phyloP scores from a whole-genome alignment of 2,329 filamentous ascomycete species.

The Helotiales sp. region DNA sequence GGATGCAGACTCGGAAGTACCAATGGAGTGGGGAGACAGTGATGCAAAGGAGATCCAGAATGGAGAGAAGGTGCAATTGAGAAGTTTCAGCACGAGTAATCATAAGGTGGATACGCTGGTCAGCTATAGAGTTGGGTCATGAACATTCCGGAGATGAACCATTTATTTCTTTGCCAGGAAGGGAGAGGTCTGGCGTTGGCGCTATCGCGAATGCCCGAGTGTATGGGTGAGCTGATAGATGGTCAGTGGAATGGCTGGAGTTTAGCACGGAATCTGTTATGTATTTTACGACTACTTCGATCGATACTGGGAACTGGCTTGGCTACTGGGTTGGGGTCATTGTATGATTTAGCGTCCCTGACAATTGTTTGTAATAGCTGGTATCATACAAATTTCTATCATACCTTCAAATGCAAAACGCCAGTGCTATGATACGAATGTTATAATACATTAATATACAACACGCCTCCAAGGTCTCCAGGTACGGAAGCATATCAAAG shows the following conservation, averaged over 20 bases:
- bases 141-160: no score
- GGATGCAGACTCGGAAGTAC: slow-evolving; percentile 93
- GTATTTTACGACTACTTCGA: neutral
- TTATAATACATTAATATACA: neutral
- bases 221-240: neutral
- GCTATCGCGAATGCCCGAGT: no score
- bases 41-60: slow-evolving; percentile 94
- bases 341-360: neutral
- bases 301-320: neutral
- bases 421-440: neutral
- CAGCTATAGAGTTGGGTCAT: slow-evolving; percentile 69
- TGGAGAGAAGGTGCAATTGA: slow-evolving; percentile 90
- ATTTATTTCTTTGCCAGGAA: no score
- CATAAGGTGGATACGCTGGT: slow-evolving; percentile 95
- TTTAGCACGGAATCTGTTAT: slow-evolving; percentile 3
- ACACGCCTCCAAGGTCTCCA: no score
- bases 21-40: slow-evolving; percentile 97
- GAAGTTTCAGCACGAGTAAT: slow-evolving; percentile 93
- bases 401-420: neutral
- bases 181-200: no score
- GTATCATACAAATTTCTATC: neutral
- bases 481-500: no score
- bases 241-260: neutral
- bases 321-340: neutral
- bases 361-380: neutral